Percentiles rank a stretch among this genome's conserved stretches.
Conservation (phyloP, 2,329 filamentous ascomycete genomes). For the Cladobotryum protrusum region DNA sequence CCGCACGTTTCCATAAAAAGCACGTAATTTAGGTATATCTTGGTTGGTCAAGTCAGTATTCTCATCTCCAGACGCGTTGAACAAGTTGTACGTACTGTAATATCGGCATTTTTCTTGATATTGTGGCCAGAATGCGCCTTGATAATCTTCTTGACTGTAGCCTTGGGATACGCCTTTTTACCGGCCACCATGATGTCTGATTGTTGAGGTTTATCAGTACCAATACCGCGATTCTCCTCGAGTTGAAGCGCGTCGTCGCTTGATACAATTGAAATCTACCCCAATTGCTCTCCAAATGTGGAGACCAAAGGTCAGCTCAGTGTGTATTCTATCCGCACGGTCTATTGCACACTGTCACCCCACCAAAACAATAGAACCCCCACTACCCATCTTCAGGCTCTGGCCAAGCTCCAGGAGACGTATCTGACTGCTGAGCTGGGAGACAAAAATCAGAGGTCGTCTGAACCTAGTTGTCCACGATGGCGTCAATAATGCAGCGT, state of each 20-base stretch:
- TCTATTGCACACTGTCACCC: constrained; percentile 7
- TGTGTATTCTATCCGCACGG: constrained; percentile 13
- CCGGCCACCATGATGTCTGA: constrained; percentile 32
- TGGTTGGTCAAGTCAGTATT: constrained; percentile 19
- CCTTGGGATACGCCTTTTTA: constrained; percentile 75
- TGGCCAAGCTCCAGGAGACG: no score
- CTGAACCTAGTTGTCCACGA: constrained; percentile 18
- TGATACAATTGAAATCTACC: background rate
- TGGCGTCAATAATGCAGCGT: constrained; percentile 47
- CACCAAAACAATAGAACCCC: constrained; percentile 3
- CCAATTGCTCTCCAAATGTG: background rate
- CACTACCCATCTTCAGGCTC: background rate
- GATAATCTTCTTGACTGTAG: constrained; percentile 80
- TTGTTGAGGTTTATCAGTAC: background rate
- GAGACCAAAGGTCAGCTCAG: background rate
- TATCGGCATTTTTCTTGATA: constrained; percentile 79
- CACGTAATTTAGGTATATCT: constrained; percentile 82
- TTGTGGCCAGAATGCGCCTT: constrained; percentile 80
- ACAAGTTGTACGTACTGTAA: constrained; percentile 51
- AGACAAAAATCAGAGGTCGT: constrained; percentile 2
- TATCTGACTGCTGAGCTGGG: background rate
- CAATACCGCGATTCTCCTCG: background rate
- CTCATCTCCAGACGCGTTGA: background rate
- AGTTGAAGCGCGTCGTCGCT: background rate
- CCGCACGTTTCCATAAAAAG: constrained; percentile 66